Percentiles rank a stretch among this genome's conserved stretches.
Conservation (phyloP, 306 rosid species). For the Aeschynomene evenia region DNA sequence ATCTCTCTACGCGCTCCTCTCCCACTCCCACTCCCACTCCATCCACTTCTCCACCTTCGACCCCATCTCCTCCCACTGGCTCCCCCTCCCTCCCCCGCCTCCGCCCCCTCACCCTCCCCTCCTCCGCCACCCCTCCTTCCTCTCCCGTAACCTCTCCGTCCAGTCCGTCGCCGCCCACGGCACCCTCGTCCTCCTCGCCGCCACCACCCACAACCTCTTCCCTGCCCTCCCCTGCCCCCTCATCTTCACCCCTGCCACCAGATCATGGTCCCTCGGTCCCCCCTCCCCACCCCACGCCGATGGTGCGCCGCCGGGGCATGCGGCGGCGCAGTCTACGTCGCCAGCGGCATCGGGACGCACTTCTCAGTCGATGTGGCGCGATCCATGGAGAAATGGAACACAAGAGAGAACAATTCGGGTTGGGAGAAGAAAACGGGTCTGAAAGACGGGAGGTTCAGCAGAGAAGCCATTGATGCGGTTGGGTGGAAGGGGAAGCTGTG, state of each 20-base stretch:
- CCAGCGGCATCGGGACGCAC: constrained; percentile 74
- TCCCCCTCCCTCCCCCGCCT: constrained; percentile 46
- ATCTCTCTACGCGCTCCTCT: constrained; percentile 62
- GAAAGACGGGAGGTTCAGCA: constrained; percentile 58
- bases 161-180: constrained; percentile 60
- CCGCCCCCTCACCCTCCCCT: constrained; percentile 38
- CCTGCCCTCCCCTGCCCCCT: constrained; percentile 72
- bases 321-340: constrained; percentile 46
- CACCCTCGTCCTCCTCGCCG: constrained; percentile 69
- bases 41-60: constrained; percentile 51
- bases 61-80: constrained; percentile 62
- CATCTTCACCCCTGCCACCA: constrained; percentile 48
- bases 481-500: constrained; percentile 82
- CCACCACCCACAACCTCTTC: constrained; percentile 50
- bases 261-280: constrained; percentile 54
- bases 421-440: constrained; percentile 58
- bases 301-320: constrained; percentile 72
- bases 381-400: constrained; percentile 55
- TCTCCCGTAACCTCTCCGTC: constrained; percentile 67
- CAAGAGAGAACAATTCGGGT: background rate
- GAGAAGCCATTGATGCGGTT: constrained; percentile 81
- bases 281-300: constrained; percentile 55
- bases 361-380: constrained; percentile 59
- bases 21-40: background rate
- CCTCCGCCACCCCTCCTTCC: constrained; percentile 82